Base-by-base conservation (phyloP, 805 yeast species). In the Metschnikowia noctiluminum region DNA sequence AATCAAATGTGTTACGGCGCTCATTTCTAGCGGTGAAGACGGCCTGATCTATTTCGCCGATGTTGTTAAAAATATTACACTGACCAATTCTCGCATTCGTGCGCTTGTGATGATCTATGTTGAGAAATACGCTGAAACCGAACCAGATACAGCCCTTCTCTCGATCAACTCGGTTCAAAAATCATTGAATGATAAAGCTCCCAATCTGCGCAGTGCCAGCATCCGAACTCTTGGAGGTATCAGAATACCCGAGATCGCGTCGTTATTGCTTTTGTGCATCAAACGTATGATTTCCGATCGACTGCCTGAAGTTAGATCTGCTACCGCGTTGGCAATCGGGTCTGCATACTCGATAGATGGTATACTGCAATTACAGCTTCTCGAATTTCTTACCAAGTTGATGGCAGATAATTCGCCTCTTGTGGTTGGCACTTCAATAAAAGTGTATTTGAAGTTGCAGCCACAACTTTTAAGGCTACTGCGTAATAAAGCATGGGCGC, bases 161-260 rank as follows among this genome's bases (percentile, higher is more conserved):
- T 82, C 96, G 0, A 87, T 94, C 55, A 94, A 94, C 65, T 87
- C 97, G 0, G 87, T 94, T 42, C 99, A 94, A 64, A 89, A 87
- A 65, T 77, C 89, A 1, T 68, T 92, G 28, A 72, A 77, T 9
- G 96, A 89, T 57, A 81, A 81, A 55, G 78, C 77, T 51, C 85
- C 95, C 1, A 76, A 80, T 10, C 71, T 77, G 14, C 73, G 98
- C 53, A 79, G 91, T 2, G 71, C 88, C 48, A 85, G 96, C 0
- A 78, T 94, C 39, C 76, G 91, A 46, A 84, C 90, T 12, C 76
- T 94, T 59, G 82, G 94, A 1, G 91, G 92, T n/a, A 84, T 94
- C 49, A 77, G 82, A 40, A 87, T 92, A 15, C 80, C 88, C 1
- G 87, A 92, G 7, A 84, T 94, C 36, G 77, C 85, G 16, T 94